Percentiles rank a stretch among this genome's conserved stretches.
phyloP scores from a whole-genome alignment of 352 stramenopile genomes.

The Globisporangium iwayamae region DNA sequence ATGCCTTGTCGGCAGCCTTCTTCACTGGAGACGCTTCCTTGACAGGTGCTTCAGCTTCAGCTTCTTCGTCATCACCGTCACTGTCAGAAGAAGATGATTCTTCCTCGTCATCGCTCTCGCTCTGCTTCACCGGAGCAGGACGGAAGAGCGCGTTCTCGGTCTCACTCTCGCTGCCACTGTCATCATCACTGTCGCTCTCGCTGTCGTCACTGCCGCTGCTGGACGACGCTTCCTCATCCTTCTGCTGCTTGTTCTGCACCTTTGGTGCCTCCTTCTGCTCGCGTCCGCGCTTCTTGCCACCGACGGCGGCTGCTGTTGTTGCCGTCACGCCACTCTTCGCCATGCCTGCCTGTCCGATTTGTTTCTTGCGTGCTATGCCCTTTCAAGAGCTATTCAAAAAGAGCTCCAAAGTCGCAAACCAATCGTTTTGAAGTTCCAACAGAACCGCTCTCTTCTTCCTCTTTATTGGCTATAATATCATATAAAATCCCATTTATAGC shows the following conservation, averaged over 20 bases:
- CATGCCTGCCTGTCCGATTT: background rate
- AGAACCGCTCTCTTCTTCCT: background rate
- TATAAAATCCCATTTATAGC: background rate
- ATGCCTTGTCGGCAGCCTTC: slow-evolving; percentile 9
- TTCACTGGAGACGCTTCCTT: slow-evolving; percentile 26
- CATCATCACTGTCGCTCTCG: slow-evolving; percentile 19
- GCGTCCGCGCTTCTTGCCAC: slow-evolving; percentile 33
- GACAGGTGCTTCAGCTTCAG: slow-evolving; percentile 30
- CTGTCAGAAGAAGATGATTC: slow-evolving; percentile 16
- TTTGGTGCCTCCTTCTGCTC: slow-evolving; percentile 15
- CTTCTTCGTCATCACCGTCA: slow-evolving; percentile 46
- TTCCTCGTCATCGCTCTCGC: slow-evolving; percentile 24
- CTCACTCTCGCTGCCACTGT: slow-evolving; percentile 39
- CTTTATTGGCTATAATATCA: slow-evolving; percentile 5
- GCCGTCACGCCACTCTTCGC: slow-evolving; percentile 4
- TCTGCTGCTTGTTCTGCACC: background rate
- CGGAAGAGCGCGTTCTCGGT: slow-evolving; percentile 78
- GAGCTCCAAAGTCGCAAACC: slow-evolving; percentile 6
- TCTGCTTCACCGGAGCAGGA: slow-evolving; percentile 29
- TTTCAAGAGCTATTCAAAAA: slow-evolving; percentile 13
- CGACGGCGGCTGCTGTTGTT: background rate
- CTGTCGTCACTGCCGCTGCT: background rate
- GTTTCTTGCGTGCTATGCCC: slow-evolving; percentile 5
- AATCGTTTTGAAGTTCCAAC: slow-evolving; percentile 8
- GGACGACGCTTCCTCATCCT: background rate